Evolutionary conservation across 1,284 basidiomycete species (phyloP), one percentile per base, ranked within the genome.

Genomic region (Fistulinella cinereoalba): DNA sequence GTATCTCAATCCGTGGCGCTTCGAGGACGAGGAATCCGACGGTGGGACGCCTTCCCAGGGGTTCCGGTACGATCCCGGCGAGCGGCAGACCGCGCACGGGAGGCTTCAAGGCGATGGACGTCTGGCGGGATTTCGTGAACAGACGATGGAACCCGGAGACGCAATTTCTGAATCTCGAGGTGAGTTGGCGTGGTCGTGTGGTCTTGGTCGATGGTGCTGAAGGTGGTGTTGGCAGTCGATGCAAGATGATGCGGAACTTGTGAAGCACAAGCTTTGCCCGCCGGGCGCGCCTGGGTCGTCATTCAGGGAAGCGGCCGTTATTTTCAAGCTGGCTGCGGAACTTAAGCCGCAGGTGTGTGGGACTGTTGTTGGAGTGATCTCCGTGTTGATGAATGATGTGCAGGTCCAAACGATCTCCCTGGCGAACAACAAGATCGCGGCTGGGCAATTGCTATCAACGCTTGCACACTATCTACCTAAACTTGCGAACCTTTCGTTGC

Each of bases 241-340:
- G 75, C 68, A 77, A 40, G 80, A 86, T 25, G 92, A 95, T 61
- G 79, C 83, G 33, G 69, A 84, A 37, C 70, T 94, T 48, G 79
- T 76, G 61, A 82, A 80, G 58, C 70, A 85, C 56, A 76, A 79
- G 36, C 70, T 94, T 37, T 62, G 72, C 22, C 74, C 85, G 3
- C 87, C 88, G 9, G 87, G 88, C n/a, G 67, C 73, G 23, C 78
- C 80, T 19, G 74, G 74, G 2, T 75, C 81, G 28, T 72, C 76
- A 13, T 62, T 70, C 29, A 81, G 79, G 54, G 85, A 92, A 56
- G 81, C 84, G 2, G 80, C 85, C 7, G 91, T 92, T 21, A 80
- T 94, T 31, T 91, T 92, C 72, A 95, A 94, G 68, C 73, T 94
- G 16, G 88, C 89, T 8, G 76, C 80, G 21, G 79, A 87, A 56